Base-by-base conservation (phyloP, 23 red algal species). In the Cyanidiococcus yangmingshanensis region DNA sequence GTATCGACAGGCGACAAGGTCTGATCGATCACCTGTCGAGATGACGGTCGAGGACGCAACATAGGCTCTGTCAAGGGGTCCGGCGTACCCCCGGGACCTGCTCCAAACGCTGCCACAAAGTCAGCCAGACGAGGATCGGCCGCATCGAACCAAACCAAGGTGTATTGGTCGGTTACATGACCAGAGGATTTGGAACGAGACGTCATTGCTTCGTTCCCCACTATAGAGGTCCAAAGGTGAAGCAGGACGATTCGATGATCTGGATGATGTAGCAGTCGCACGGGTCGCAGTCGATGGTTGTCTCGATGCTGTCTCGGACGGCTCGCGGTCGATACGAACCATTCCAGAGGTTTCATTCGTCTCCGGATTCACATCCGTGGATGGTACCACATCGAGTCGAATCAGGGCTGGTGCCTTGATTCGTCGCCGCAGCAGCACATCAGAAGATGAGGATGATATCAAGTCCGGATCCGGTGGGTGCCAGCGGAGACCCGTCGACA, bases 71-170 rank as follows among this genome's bases (percentile, higher is more conserved):
- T 27, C 3, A 71, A 30, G 3, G 63, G 63, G 32, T 71, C 63
- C n/a, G 21, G 27, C 7, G 32, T 7, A 35, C 63, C 63, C 7
- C n/a, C 63, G 63, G 32, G n/a, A 35, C 63, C 63, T 7, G 7
- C 63, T 27, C 63, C 63, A 71, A 71, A 71, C 63, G 63, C 21
- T 35, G 63, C 21, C 27, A 71, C n/a, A 12, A 71, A 71, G 63
- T 71, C 63, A 25, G 3, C 16, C 7, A 71, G 7, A 2, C 63
- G 63, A 35, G 63, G n/a, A 71, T 71, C 63, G 3, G n/a, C n/a
- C n/a, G 63, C 16, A 71, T 71, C 63, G 27, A 71, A 71, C 63
- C 63, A 71, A 7, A 71, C 21, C 63, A 71, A 25, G n/a, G 63
- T 71, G 27, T 17, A 71, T 29, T 71, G 63, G 16, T 35, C 63